A percentile compares a stretch with the other conserved stretches of the same genome.
Evolutionary conservation across 805 yeast species (phyloP).

Genomic region (Suhomyces sp.): DNA sequence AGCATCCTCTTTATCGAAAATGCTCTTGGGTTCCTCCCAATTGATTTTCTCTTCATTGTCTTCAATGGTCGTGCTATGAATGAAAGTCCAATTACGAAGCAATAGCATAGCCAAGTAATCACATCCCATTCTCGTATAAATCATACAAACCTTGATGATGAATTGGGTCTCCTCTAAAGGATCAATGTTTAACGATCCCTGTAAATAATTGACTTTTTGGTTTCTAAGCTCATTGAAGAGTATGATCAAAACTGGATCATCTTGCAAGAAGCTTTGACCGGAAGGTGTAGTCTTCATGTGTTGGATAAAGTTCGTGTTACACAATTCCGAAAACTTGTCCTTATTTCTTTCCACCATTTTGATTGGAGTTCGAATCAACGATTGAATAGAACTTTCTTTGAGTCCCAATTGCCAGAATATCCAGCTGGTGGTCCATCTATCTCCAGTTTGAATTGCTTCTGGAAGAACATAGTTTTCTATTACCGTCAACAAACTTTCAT

Average conservation of each 20-base stretch:
- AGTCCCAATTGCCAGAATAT: slow-evolving; percentile 62
- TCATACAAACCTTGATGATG: slow-evolving; percentile 59
- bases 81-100: slow-evolving; percentile 67
- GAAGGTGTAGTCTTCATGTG: slow-evolving; percentile 1
- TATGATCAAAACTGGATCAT: slow-evolving; percentile 78
- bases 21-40: neutral
- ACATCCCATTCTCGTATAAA: slow-evolving; percentile 89
- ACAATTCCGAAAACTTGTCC: slow-evolving; percentile 21
- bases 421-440: slow-evolving; percentile 83
- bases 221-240: slow-evolving; percentile 63
- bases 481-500: slow-evolving; percentile 34
- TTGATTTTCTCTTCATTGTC: neutral
- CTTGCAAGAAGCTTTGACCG: slow-evolving; percentile 50
- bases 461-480: slow-evolving; percentile 56
- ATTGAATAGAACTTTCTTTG: slow-evolving; percentile 52
- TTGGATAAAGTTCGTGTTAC: slow-evolving; percentile 14
- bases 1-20: slow-evolving; percentile 2
- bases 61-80: slow-evolving; percentile 2
- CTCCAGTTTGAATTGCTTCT: slow-evolving; percentile 56
- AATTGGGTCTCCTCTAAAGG: slow-evolving; percentile 56
- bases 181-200: slow-evolving; percentile 48
- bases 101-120: slow-evolving; percentile 69
- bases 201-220: slow-evolving; percentile 47
- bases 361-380: slow-evolving; percentile 58
- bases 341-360: slow-evolving; percentile 20